These are phyloP conservation scores for Metschnikowia hibisci DNA, from an alignment of 805 yeast species.

Conservation along the genomic window DNA sequence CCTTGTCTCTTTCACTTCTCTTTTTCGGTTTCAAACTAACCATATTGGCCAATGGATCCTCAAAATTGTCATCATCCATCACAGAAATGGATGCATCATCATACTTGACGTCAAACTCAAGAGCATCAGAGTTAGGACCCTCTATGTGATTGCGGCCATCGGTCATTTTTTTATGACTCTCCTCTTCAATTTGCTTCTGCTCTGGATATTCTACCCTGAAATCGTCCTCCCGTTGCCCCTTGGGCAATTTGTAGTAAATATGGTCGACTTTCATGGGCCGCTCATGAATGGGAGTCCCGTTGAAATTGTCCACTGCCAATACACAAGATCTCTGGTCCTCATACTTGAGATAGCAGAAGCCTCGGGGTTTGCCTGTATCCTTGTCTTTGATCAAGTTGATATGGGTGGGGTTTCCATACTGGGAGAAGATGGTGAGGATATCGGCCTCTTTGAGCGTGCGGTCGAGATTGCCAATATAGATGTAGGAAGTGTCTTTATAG, in stretches of 20 bases:
- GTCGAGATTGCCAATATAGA: conserved; percentile 74
- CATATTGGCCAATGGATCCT: conserved; percentile 34
- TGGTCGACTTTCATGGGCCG: conserved; percentile 61
- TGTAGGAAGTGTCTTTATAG: conserved; percentile 68
- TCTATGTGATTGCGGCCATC: no score
- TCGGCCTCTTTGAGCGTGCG: conserved; percentile 68
- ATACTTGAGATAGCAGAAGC: conserved; percentile 80
- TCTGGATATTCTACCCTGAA: conserved; percentile 28
- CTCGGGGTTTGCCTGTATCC: conserved; percentile 60
- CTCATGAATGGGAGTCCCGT: conserved; percentile 60
- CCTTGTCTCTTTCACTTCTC: not conserved
- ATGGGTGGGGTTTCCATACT: conserved; percentile 83
- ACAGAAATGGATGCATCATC: not conserved
- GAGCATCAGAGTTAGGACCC: not conserved
- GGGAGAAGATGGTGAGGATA: conserved; percentile 73
- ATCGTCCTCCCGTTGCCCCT: conserved; percentile 48
- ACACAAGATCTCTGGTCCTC: conserved; percentile 77
- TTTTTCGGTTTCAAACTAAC: conserved; percentile 23
- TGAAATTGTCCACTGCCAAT: conserved; percentile 84
- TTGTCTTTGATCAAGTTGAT: conserved; percentile 64
- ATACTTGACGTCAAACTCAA: not conserved
- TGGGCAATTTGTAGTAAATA: conserved; percentile 53
- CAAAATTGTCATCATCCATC: conserved; percentile 25
- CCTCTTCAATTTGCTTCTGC: conserved; percentile 5
- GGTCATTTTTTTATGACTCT: not conserved